phyloP scores from a whole-genome alignment of 1,284 basidiomycete genomes.

The Ustilago bromivora region DNA sequence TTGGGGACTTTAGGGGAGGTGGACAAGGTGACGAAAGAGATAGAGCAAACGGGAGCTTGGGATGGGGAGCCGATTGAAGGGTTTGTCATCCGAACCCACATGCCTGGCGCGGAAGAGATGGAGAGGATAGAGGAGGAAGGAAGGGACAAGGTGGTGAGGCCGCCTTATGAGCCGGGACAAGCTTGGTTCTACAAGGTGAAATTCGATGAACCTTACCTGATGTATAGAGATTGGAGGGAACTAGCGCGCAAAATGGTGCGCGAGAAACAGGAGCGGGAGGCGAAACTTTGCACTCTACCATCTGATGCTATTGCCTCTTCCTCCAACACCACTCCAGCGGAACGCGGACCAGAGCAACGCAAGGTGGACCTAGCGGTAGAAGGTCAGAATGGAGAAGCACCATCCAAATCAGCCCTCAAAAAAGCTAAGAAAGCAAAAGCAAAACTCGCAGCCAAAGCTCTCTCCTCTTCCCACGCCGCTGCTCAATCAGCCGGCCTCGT shows the following conservation, averaged over 20 bases:
- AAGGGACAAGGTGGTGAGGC: conserved; percentile 28
- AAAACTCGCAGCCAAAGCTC: conserved; percentile 9
- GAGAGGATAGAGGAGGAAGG: conserved; percentile 52
- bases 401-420: conserved; percentile 38
- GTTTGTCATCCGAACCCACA: conserved; percentile 81
- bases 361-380: not conserved
- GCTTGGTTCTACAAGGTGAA: conserved; percentile 99
- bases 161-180: conserved; percentile 74
- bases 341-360: not conserved
- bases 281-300: conserved; percentile 14
- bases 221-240: conserved; percentile 98
- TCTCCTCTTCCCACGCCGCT: conserved; percentile 7
- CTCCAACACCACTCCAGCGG: not conserved
- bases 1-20: conserved; percentile 79
- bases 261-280: conserved; percentile 52
- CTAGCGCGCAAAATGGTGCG: conserved; percentile 77
- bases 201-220: conserved; percentile 98
- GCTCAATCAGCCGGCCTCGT: conserved; percentile 31
- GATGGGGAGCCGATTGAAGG: conserved; percentile 90
- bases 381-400: not conserved
- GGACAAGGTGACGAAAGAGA: conserved; percentile 78
- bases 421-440: conserved; percentile 25
- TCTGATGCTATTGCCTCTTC: not conserved
- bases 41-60: conserved; percentile 80
- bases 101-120: conserved; percentile 64